Evolutionary conservation across 1,284 basidiomycete species (phyloP).

Genomic region (Apiotrichum siamense): DNA sequence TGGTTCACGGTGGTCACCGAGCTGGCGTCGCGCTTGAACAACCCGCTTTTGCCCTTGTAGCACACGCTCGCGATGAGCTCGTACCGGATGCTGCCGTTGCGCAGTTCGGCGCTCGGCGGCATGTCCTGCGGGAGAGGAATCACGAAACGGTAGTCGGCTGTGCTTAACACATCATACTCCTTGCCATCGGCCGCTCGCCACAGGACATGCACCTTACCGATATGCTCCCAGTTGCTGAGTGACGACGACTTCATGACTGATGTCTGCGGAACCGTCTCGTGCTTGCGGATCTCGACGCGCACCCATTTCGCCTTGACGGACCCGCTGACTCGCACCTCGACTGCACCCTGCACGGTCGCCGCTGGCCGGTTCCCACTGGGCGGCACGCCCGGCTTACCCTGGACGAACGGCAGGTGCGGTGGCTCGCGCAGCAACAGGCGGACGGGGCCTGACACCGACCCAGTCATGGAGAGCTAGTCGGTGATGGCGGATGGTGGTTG

Average conservation of each 20-base stretch:
- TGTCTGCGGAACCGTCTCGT: conserved; percentile 55
- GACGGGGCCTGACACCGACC: conserved; percentile 20
- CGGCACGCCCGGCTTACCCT: conserved; percentile 44
- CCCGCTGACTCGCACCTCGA: conserved; percentile 68
- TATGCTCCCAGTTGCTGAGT: conserved; percentile 55
- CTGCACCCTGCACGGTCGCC: conserved; percentile 50
- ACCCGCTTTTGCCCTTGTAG: conserved; percentile 71
- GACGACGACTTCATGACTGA: conserved; percentile 57
- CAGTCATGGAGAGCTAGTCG: background rate
- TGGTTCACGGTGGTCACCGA: conserved; percentile 57
- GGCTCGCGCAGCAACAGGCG: conserved; percentile 41
- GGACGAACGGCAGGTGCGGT: conserved; percentile 44
- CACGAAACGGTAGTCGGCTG: conserved; percentile 62
- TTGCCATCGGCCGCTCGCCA: conserved; percentile 39
- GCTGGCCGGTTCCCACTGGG: conserved; percentile 22
- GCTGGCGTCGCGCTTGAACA: conserved; percentile 65
- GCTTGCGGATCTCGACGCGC: conserved; percentile 75
- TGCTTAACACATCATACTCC: conserved; percentile 62
- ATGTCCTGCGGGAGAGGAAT: conserved; percentile 79
- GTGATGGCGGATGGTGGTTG: background rate
- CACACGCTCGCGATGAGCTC: conserved; percentile 77
- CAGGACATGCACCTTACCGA: conserved; percentile 38
- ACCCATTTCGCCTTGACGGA: conserved; percentile 87
- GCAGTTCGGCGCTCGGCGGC: conserved; percentile 69
- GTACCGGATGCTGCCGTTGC: conserved; percentile 69